Evolutionary conservation across 805 yeast genomes (phyloP).

Genomic region (Candida alai): DNA sequence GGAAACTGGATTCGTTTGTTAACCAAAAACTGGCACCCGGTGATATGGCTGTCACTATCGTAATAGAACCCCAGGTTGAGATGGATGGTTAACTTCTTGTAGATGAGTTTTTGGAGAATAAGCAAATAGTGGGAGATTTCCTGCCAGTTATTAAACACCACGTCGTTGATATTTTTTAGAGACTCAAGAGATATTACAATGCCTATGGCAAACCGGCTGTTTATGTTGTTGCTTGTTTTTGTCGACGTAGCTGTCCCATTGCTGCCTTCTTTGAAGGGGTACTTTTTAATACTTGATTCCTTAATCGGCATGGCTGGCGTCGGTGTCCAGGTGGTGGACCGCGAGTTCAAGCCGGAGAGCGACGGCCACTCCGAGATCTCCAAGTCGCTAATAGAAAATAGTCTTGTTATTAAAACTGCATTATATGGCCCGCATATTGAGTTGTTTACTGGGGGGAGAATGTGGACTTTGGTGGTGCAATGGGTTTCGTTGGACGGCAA

Average conservation of each 20-base stretch:
- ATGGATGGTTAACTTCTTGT: constrained; percentile 31
- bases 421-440: constrained; percentile 26
- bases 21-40: constrained; percentile 19
- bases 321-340: constrained; percentile 38
- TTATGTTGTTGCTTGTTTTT: constrained; percentile 15
- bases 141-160: constrained; percentile 47
- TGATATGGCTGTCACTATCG: constrained; percentile 4
- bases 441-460: constrained; percentile 39
- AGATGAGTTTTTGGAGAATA: constrained; percentile 35
- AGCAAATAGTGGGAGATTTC: constrained; percentile 40
- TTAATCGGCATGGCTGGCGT: constrained; percentile 34
- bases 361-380: constrained; percentile 13
- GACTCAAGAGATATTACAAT: constrained; percentile 44
- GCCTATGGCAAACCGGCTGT: constrained; percentile 45
- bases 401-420: constrained; percentile 43
- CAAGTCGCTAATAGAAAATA: constrained; percentile 37
- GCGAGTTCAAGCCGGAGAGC: not conserved
- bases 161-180: constrained; percentile 29
- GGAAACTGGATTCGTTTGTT: constrained; percentile 38
- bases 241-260: constrained; percentile 1
- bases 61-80: constrained; percentile 15
- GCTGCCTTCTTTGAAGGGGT: constrained; percentile 5
- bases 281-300: constrained; percentile 15
- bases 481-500: constrained; percentile 45
- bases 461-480: constrained; percentile 45